Percentiles rank a stretch among this genome's conserved stretches.
Evolutionary conservation across 139 green algal genomes (phyloP).

Genomic region (Volvox africanus): DNA sequence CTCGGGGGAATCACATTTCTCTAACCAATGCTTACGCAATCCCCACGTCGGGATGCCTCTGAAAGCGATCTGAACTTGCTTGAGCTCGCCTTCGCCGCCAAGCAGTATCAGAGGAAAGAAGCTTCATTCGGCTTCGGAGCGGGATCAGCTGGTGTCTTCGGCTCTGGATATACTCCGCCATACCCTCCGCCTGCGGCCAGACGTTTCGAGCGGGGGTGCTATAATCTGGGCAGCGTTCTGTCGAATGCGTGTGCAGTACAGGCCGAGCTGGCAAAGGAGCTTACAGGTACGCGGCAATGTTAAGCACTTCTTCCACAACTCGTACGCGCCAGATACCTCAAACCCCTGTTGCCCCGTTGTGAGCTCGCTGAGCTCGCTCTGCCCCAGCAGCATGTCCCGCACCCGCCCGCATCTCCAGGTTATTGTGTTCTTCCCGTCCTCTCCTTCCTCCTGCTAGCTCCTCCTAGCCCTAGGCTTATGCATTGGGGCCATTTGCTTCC

Average conservation of each 20-base stretch:
- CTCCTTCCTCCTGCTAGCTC: too few species aligned
- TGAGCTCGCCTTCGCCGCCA: conserved; percentile 69
- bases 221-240: conserved; percentile 87
- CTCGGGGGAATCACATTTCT: neutral
- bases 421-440: too few species aligned
- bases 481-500: too few species aligned
- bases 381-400: too few species aligned
- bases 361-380: too few species aligned
- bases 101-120: conserved; percentile 52
- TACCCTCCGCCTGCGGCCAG: conserved; percentile 71
- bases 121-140: conserved; percentile 20
- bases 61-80: conserved; percentile 54
- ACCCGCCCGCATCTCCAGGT: too few species aligned
- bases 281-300: conserved; percentile 37
- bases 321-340: too few species aligned
- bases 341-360: too few species aligned
- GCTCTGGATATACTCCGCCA: conserved; percentile 79
- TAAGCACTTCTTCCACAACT: too few species aligned
- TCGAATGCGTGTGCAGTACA: conserved; percentile 81
- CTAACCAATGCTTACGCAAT: neutral
- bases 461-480: too few species aligned
- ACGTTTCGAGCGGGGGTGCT: conserved; percentile 84
- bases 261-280: conserved; percentile 48
- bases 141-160: conserved; percentile 59
- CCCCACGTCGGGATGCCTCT: neutral